Conservation (phyloP, 768 basidiomycete species). For the Russula vinacea region DNA sequence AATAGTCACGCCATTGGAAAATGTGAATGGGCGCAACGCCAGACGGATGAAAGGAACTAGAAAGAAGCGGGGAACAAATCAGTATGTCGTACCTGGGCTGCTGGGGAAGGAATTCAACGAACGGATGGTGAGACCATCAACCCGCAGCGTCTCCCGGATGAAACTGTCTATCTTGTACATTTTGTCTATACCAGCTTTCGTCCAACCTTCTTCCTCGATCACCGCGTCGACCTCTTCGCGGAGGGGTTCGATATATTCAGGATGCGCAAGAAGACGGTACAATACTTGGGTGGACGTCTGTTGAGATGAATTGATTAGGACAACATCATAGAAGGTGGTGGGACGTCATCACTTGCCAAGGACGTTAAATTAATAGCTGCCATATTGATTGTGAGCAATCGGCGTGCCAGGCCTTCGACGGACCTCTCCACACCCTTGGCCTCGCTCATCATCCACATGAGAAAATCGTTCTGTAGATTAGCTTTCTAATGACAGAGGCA, state of each 20-base stretch:
- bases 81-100: too few species aligned
- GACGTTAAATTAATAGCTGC: constrained; percentile 39
- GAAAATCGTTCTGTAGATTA: constrained; percentile 38
- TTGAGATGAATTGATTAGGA: neutral
- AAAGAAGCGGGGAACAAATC: neutral
- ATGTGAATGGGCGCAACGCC: constrained; percentile 29
- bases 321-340: too few species aligned
- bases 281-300: constrained; percentile 24
- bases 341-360: constrained; percentile 30
- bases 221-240: constrained; percentile 30
- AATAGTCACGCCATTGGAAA: too few species aligned
- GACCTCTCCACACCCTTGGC: constrained; percentile 35
- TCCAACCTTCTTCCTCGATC: constrained; percentile 20
- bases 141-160: constrained; percentile 35
- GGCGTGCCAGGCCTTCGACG: constrained; percentile 33
- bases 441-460: constrained; percentile 43
- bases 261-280: constrained; percentile 30
- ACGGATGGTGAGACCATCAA: constrained; percentile 24
- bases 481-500: neutral
- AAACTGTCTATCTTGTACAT: constrained; percentile 40
- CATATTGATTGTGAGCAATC: constrained; percentile 42
- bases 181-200: constrained; percentile 10
- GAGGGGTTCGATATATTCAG: constrained; percentile 31
- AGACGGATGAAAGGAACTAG: constrained; percentile 30
- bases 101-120: neutral